Percentiles rank a stretch among this genome's conserved stretches.
Evolutionary conservation across 306 rosid genomes (phyloP).

Genomic region (Malus orientalis): DNA sequence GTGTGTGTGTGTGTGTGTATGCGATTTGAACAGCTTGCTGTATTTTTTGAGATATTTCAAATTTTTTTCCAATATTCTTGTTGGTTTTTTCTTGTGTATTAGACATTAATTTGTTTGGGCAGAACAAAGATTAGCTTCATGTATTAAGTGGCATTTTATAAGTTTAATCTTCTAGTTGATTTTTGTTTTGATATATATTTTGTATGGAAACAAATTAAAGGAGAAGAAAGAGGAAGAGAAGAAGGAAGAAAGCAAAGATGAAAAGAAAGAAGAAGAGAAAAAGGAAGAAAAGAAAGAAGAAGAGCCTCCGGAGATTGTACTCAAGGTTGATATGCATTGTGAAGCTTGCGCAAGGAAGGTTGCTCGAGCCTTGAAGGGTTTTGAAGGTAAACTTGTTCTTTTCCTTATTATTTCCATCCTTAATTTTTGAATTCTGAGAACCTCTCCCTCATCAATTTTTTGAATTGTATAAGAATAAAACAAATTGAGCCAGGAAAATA

Average conservation of each 20-base stretch:
- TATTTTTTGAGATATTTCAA: neutral
- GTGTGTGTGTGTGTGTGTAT: no score
- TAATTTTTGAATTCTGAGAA: neutral
- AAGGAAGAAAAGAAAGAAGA: slow-evolving; percentile 40
- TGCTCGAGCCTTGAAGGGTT: slow-evolving; percentile 80
- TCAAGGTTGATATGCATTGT: slow-evolving; percentile 97
- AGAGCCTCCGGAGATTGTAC: slow-evolving; percentile 54
- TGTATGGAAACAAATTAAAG: slow-evolving; percentile 17
- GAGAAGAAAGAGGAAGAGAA: slow-evolving; percentile 32
- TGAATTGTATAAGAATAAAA: neutral
- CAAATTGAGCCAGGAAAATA: neutral
- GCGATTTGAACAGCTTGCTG: neutral
- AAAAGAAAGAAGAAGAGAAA: slow-evolving; percentile 20
- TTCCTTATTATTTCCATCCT: neutral
- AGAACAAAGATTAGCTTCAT: neutral
- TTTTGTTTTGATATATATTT: neutral
- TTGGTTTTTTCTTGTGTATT: neutral
- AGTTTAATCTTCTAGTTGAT: neutral
- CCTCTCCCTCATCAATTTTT: neutral
- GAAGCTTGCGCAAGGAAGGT: slow-evolving; percentile 92
- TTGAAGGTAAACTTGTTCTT: slow-evolving; percentile 47
- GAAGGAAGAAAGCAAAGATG: slow-evolving; percentile 15
- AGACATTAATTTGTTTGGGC: neutral
- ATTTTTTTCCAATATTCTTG: neutral
- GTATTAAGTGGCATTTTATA: neutral